Base-by-base conservation (phyloP, 2,329 filamentous ascomycete genomes). In the Penicillium sclerotigenum region DNA sequence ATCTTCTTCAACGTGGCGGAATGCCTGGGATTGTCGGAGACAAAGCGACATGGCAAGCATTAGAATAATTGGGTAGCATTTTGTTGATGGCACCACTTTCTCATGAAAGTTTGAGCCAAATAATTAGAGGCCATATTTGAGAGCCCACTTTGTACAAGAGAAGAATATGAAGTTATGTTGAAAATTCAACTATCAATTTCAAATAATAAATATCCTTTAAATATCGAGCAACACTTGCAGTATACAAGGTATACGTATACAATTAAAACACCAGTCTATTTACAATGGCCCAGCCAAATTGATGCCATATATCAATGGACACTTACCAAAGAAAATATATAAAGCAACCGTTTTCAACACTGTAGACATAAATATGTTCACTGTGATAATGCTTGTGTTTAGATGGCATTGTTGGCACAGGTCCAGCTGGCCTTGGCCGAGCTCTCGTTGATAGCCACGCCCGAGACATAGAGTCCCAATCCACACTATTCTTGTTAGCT, bases 381-480 rank as follows among this genome's bases (percentile, higher is more conserved):
- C 33, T 29, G 20, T 13, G 16, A 40, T 36, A 29, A 10, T n/a
- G n/a, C n/a, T 10, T 9, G 9, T 8, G 29, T 52, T 31, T 62
- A 65, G 18, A 42, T 56, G 45, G 67, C 65, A 52, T 75, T 75
- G 55, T 68, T 73, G 47, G 69, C 66, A 58, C 75, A 77, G 2
- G 73, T 72, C 65, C 75, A 77, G 58, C 68, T 74, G n/a, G 63
- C 61, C 9, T 65, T 67, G 36, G 64, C 57, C 9, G 69, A 61
- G 56, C 69, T 67, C 1, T 72, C 63, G 50, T 70, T 62, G 42
- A 77, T 76, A 2, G 74, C 68, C 47, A 66, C 68, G 10, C 74
- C 73, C 3, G 73, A 75, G 36, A 75, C 71, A 47, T 75, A 77
- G 4, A 77, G 65, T 8, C 75, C 75, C 42, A 77, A 54, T n/a